phyloP scores from a whole-genome alignment of 2,329 filamentous ascomycete genomes.

The Parastagonospora nodorum region DNA sequence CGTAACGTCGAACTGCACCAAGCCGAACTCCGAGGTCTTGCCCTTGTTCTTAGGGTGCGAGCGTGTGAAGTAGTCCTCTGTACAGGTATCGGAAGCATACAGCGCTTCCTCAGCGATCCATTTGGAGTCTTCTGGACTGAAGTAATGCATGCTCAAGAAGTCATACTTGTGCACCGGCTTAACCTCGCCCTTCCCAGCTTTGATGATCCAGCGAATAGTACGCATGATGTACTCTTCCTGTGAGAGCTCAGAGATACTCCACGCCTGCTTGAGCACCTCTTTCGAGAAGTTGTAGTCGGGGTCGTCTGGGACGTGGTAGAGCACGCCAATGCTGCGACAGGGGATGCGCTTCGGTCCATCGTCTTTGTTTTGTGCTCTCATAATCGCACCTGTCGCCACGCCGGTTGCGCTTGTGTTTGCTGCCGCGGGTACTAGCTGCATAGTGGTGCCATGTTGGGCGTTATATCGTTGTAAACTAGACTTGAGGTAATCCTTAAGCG shows the following conservation, averaged over 20 bases:
- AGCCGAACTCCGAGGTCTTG: conserved; percentile 12
- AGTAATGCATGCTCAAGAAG: conserved; percentile 2
- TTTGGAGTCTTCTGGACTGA: not conserved
- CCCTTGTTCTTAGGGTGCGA: conserved; percentile 12
- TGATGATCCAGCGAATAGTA: conserved; percentile 20
- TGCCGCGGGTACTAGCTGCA: not conserved
- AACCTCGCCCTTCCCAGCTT: conserved; percentile 5
- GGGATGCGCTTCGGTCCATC: conserved; percentile 12
- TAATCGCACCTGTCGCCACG: conserved; percentile 18
- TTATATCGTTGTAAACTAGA: not conserved
- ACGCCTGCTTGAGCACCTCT: conserved; percentile 3
- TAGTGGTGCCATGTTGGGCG: not conserved
- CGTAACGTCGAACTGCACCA: conserved; percentile 14
- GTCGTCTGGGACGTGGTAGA: conserved; percentile 9
- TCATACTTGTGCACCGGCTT: conserved; percentile 1
- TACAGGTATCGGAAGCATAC: conserved; percentile 15
- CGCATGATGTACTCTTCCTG: conserved; percentile 3
- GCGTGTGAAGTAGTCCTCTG: conserved; percentile 11
- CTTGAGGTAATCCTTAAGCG: conserved; percentile 5
- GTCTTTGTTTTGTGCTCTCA: conserved; percentile 17
- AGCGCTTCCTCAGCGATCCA: conserved; percentile 11
- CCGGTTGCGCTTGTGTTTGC: conserved; percentile 12
- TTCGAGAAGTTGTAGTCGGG: not conserved
- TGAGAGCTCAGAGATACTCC: not conserved
- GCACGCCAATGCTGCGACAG: conserved; percentile 13